Base-by-base conservation (phyloP, 2,329 filamentous ascomycete species). In the Chrysoporthe cubensis region DNA sequence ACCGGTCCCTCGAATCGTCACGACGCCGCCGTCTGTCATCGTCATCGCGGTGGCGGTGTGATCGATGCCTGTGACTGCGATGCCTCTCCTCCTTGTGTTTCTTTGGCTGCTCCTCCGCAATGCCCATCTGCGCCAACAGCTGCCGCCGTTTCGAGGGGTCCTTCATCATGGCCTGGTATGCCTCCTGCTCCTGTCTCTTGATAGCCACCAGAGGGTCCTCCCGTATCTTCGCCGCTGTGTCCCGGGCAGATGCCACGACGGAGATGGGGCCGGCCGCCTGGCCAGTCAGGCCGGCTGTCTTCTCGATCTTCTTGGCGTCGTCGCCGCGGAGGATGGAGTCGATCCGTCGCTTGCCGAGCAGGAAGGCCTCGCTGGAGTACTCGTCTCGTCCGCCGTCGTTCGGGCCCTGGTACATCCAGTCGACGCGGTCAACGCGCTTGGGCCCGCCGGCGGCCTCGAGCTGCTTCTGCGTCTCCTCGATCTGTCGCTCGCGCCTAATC, bases 351-450 rank as follows among this genome's bases (percentile, higher is more conserved):
- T 97, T 98, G 64, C 96, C 96, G 16, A 99, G 84, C 1, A 99
- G 81, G 77, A 97, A 99, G 4, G 92, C 93, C 76, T 99, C 96
- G 81, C 93, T 94, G 80, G 98, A 96, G 78, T 97, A 95, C 4
- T 87, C 88, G 50, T 88, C 92, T 42, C 91, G 91, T n/a, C 84
- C 83, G 46, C 93, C 92, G 74, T 87, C 84, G 62, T 90, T 91
- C 8, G 96, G 94, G 1, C 95, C 95, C 73, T 91, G 89, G 80
- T 99, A 99, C 93, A 99, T 97, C 93, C 96, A 99, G 75, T 98
- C 96, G 37, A 99, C 95, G 46, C 94, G 89, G 74, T 95, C 90
- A 42, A 91, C 82, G 64, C 91, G 87, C 76, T 93, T 94, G 74
- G 87, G 88, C 66, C 94, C 94, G 48, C 96, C 96, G 0, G 94